Evolutionary conservation across 2,329 filamentous ascomycete species (phyloP).

Genomic region (Fusarium sp.): DNA sequence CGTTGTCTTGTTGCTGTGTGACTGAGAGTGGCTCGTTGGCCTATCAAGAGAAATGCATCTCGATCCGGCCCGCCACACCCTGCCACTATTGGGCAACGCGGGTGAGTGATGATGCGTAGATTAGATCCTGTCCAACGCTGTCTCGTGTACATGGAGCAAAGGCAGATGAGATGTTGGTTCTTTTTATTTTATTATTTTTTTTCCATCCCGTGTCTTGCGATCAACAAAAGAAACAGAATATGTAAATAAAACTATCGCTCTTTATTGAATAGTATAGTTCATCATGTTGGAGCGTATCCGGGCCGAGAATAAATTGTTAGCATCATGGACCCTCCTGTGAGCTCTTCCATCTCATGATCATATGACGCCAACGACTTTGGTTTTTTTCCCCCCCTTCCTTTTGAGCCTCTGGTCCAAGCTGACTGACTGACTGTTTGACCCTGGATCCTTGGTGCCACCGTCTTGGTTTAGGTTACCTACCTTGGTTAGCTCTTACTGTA

Average conservation of each 20-base stretch:
- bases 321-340: conserved; percentile 4
- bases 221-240: not conserved
- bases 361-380: conserved; percentile 38
- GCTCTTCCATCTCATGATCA: not conserved
- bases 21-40: no score
- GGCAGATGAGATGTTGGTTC: no score
- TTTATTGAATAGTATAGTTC: not conserved
- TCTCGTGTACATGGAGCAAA: not conserved
- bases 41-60: conserved; percentile 15
- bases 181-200: no score
- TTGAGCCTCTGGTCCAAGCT: conserved; percentile 5
- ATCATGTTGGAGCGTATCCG: not conserved
- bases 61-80: conserved; percentile 37
- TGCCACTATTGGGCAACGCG: conserved; percentile 21
- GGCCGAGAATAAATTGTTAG: not conserved
- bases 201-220: not conserved
- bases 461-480: not conserved
- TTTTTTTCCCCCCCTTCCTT: no score
- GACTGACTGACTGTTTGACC: not conserved
- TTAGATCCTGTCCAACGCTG: conserved; percentile 24
- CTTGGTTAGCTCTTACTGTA: conserved; percentile 8
- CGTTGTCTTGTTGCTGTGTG: conserved; percentile 1
- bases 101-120: conserved; percentile 37
- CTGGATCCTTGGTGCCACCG: conserved; percentile 9
- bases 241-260: not conserved